Conservation (phyloP, 2,329 filamentous ascomycete species). For the Elsinoe australis region DNA sequence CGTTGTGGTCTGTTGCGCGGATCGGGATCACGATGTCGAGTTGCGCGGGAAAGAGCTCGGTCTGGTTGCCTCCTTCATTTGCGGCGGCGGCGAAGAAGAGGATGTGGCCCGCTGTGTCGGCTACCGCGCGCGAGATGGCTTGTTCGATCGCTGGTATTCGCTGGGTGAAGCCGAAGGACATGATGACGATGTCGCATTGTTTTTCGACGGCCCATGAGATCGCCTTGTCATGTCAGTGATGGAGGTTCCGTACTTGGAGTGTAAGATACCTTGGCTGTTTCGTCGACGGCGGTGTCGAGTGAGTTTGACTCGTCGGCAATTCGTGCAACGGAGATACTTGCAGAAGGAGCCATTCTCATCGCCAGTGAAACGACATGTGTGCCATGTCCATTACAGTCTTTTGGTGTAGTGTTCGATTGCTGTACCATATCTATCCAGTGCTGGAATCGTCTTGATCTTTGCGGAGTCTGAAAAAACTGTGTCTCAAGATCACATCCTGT, state of each 20-base stretch:
- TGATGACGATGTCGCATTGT: background rate
- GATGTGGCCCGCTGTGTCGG: background rate
- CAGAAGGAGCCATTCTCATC: background rate
- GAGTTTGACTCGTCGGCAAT: background rate
- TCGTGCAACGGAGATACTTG: background rate
- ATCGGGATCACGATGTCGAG: background rate
- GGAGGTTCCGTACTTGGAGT: background rate
- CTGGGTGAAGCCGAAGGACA: background rate
- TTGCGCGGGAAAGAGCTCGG: background rate
- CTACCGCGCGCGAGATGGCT: background rate
- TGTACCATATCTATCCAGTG: constrained; percentile 33
- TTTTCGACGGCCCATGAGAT: background rate
- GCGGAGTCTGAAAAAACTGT: constrained; percentile 11
- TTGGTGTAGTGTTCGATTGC: constrained; percentile 29
- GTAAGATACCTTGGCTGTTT: background rate
- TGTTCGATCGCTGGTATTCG: background rate
- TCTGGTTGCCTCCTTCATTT: background rate
- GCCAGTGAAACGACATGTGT: constrained; percentile 44
- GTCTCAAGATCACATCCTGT: constrained; percentile 21
- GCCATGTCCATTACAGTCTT: constrained; percentile 53
- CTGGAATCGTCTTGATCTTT: constrained; percentile 16
- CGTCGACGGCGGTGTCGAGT: background rate
- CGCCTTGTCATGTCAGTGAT: background rate
- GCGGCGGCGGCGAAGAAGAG: background rate
- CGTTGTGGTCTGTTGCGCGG: background rate